Conservation (phyloP, 169 alveolate species). For the Eimeria tenella region DNA sequence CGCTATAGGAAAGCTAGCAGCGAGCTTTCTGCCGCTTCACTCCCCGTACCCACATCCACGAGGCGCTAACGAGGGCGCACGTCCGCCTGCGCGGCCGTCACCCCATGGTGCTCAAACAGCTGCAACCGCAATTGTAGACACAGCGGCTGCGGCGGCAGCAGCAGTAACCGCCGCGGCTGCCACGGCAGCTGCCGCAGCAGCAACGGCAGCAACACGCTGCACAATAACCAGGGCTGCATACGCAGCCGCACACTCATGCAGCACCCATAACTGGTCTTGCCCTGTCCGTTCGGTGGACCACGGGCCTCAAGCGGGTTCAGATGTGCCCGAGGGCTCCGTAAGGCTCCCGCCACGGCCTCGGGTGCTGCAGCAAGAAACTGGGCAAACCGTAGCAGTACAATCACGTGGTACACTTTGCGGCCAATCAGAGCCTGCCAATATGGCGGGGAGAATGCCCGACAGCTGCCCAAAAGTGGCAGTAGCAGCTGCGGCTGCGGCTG, state of each 20-base stretch:
- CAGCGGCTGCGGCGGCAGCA: background rate
- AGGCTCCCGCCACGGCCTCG: no score
- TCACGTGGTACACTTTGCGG: no score
- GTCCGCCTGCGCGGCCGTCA: no score
- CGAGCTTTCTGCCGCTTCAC: background rate
- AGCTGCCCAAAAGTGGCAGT: background rate
- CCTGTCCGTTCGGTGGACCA: background rate
- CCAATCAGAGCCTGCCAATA: no score
- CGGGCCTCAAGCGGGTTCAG: no score
- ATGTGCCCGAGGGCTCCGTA: no score
- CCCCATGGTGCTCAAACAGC: background rate
- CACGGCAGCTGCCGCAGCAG: background rate
- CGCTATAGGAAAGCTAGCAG: background rate
- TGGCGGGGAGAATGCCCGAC: background rate
- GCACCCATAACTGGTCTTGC: background rate
- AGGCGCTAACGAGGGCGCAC: no score
- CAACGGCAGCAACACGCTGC: constrained; percentile 16
- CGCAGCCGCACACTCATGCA: background rate
- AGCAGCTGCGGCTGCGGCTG: background rate
- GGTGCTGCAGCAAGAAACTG: no score
- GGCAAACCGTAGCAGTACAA: no score
- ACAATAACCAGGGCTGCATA: background rate
- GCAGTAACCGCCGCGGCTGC: background rate
- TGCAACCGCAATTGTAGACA: background rate
- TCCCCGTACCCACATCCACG: background rate